Percentiles rank a stretch among this genome's conserved stretches.
These are phyloP conservation scores for Chaetomium cochliodes DNA, from an alignment of 495 filamentous ascomycete species.

Conservation along the genomic window DNA sequence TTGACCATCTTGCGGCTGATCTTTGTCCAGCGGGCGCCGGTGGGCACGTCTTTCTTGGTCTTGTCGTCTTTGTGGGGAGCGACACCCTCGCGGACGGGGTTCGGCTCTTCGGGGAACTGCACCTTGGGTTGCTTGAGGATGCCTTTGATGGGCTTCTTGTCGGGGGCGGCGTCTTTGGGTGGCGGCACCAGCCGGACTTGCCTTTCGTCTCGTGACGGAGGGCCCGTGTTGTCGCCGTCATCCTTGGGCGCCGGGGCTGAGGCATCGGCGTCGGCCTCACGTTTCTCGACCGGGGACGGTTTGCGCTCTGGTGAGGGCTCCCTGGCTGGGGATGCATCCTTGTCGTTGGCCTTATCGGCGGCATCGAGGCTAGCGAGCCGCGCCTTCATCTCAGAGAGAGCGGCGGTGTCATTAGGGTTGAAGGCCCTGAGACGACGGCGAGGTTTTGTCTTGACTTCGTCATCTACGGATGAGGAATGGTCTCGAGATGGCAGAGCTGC, in stretches of 20 bases:
- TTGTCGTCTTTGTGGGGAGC: constrained; percentile 83
- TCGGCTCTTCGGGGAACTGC: constrained; percentile 76
- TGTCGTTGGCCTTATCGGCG: constrained; percentile 31
- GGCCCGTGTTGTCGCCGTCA: constrained; percentile 39
- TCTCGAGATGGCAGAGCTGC: constrained; percentile 24
- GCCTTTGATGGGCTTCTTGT: constrained; percentile 41
- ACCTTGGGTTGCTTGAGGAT: constrained; percentile 68
- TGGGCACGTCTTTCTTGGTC: constrained; percentile 66
- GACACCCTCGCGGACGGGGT: constrained; percentile 81
- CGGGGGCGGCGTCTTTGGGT: constrained; percentile 41
- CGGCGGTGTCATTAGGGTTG: constrained; percentile 51
- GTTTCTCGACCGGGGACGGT: constrained; percentile 25
- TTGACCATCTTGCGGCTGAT: constrained; percentile 81
- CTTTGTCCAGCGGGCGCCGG: constrained; percentile 84
- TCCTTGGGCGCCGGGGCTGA: constrained; percentile 33
- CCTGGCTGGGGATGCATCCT: constrained; percentile 25
- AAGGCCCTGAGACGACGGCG: constrained; percentile 44
- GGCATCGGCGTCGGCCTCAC: constrained; percentile 29
- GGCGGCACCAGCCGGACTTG: constrained; percentile 57
- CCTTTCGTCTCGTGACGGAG: constrained; percentile 37
- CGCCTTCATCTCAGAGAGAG: constrained; percentile 49
- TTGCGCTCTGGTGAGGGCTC: constrained; percentile 36
- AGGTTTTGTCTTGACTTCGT: constrained; percentile 27
- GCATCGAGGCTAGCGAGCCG: constrained; percentile 37
- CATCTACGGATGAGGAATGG: constrained; percentile 26